Percentiles rank a stretch among this genome's conserved stretches.
phyloP scores from a whole-genome alignment of 768 basidiomycete species.

The Rhizopogon vesiculosus region DNA sequence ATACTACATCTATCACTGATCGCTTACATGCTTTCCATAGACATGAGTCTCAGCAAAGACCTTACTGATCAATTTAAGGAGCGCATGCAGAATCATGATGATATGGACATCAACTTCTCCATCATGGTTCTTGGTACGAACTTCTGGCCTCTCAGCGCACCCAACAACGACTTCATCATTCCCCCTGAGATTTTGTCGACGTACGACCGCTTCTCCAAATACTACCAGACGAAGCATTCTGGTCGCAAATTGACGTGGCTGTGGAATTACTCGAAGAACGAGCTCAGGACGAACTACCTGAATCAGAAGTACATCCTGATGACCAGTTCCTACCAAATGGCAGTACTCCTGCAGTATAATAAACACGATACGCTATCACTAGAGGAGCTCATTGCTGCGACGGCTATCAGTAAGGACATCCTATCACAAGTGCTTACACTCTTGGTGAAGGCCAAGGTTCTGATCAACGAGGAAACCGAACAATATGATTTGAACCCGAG shows the following conservation, averaged over 20 bases:
- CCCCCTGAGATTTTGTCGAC: constrained; percentile 83
- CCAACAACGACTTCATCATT: constrained; percentile 81
- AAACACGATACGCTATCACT: constrained; percentile 79
- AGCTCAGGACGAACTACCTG: constrained; percentile 88
- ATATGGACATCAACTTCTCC: constrained; percentile 85
- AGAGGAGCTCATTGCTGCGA: constrained; percentile 75
- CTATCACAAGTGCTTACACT: constrained; percentile 58
- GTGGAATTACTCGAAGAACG: constrained; percentile 98
- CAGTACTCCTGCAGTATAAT: constrained; percentile 91
- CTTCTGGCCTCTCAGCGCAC: constrained; percentile 93
- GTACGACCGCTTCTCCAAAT: constrained; percentile 87
- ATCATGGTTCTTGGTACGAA: constrained; percentile 94
- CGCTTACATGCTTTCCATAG: not conserved
- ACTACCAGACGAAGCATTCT: constrained; percentile 91
- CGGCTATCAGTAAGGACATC: constrained; percentile 75
- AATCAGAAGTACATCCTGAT: constrained; percentile 95
- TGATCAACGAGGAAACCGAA: constrained; percentile 83
- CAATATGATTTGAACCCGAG: constrained; percentile 93
- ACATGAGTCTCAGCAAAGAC: constrained; percentile 81
- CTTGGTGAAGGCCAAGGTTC: constrained; percentile 82
- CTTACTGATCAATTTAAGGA: constrained; percentile 93
- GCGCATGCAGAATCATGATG: constrained; percentile 82
- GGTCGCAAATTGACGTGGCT: constrained; percentile 96
- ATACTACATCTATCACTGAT: not conserved
- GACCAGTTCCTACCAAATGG: constrained; percentile 93